Evolutionary conservation across 805 yeast genomes (phyloP), one percentile per base, ranked within the genome.

Genomic region (Ogataea saltuana): DNA sequence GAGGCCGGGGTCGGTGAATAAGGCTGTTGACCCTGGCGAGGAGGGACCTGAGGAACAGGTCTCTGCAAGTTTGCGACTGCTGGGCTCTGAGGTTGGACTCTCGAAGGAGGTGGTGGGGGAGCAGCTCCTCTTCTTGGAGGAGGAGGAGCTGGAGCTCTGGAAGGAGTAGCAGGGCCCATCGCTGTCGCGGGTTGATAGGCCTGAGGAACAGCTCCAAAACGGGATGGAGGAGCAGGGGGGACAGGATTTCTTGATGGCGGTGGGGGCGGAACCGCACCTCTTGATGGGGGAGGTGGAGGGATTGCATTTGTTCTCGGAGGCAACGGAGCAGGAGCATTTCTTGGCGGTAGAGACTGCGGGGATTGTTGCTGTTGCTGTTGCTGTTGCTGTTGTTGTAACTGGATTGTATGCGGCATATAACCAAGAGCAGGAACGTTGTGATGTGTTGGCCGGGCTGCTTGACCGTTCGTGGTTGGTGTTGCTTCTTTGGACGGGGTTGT

Each of bases 91-190:
- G 46, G 53, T 28, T 22, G 53, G 38, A 23, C 44, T 42, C 62
- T 67, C 4, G 75, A 65, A 10, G 75, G 71, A 22, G 69, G 71
- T n/a, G 72, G 75, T 22, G 72, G 76, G n/a, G 71, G 72, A 18
- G 70, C 73, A 34, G 67, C 66, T 17, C 63, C 58, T 38, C 56
- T 51, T 33, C 61, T 52, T 32, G 70, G 65, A 11, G 59, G 57
- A 5, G 64, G 63, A 22, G 69, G 67, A 6, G 65, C 61, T 11
- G 70, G 66, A 6, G 70, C 61, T 23, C 48, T 36, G 11, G 54
- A 37, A 9, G 56, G 46, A 5, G 60, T 53, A 9, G 58, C 59
- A 18, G 64, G n/a, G n/a, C n/a, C n/a, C n/a, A n/a, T n/a, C n/a
- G n/a, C n/a, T n/a, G n/a, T n/a, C n/a, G n/a, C n/a, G n/a, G n/a